Evolutionary conservation across 2,329 filamentous ascomycete species (phyloP).

Genomic region (Arthrobotrys pseudoclavata): DNA sequence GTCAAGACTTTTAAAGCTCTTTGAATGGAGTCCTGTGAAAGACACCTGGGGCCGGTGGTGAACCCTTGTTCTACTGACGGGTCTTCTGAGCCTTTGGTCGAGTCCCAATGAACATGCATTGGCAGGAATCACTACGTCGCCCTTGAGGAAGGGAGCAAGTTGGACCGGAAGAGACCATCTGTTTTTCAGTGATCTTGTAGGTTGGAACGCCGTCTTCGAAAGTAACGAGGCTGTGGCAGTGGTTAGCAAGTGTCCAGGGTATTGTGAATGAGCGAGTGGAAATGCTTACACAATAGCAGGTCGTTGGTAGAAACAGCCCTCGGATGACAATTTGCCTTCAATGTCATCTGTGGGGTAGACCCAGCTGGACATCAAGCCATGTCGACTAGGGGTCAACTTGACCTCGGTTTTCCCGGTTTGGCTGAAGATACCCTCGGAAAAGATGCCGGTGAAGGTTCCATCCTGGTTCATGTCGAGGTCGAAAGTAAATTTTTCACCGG

Average conservation of each 20-base stretch:
- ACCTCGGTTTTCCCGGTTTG: constrained; percentile 27
- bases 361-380: constrained; percentile 47
- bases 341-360: constrained; percentile 34
- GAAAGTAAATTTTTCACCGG: constrained; percentile 35
- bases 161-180: constrained; percentile 41
- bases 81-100: constrained; percentile 19
- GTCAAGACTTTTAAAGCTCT: constrained; percentile 35
- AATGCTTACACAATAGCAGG: constrained; percentile 41
- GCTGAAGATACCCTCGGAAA: constrained; percentile 46
- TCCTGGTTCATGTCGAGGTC: constrained; percentile 45
- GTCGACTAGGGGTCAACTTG: constrained; percentile 36
- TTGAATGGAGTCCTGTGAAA: neutral
- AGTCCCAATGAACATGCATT: constrained; percentile 51
- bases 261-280: neutral
- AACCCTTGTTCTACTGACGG: constrained; percentile 25
- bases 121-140: constrained; percentile 33
- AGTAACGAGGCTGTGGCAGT: constrained; percentile 31
- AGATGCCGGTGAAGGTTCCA: constrained; percentile 44
- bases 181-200: constrained; percentile 52
- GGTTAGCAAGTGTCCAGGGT: constrained; percentile 6
- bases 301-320: constrained; percentile 43
- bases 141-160: constrained; percentile 53
- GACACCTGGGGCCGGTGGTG: too few relatives aligned
- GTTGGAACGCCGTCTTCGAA: constrained; percentile 35
- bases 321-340: constrained; percentile 33